These are phyloP conservation scores for Pterocarpus santalinus DNA, from an alignment of 306 rosid species.

Conservation along the genomic window DNA sequence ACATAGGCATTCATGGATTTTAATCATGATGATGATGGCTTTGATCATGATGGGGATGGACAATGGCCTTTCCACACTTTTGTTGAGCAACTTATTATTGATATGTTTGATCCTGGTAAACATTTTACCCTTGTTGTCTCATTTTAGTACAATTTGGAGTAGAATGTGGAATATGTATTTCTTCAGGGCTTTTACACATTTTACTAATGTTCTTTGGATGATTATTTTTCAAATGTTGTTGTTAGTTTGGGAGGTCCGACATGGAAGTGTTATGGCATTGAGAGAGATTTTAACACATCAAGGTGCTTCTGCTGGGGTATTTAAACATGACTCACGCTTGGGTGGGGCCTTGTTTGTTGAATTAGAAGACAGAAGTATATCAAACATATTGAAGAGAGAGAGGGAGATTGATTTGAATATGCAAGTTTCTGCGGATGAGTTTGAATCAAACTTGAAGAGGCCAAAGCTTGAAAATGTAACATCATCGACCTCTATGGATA, in stretches of 20 bases:
- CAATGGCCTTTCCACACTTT: conserved; percentile 91
- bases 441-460: conserved; percentile 67
- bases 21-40: conserved; percentile 71
- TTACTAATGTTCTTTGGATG: conserved; percentile 35
- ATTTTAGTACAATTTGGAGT: conserved; percentile 27
- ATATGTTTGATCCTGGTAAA: conserved; percentile 96
- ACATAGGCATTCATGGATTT: conserved; percentile 59
- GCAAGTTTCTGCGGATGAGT: conserved; percentile 67
- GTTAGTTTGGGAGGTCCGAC: conserved; percentile 96
- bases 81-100: conserved; percentile 89
- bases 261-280: conserved; percentile 97
- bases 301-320: conserved; percentile 91
- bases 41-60: conserved; percentile 79
- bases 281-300: conserved; percentile 96
- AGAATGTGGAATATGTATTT: conserved; percentile 22
- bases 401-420: conserved; percentile 86
- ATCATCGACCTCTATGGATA: conserved; percentile 54
- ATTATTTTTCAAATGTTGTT: conserved; percentile 41
- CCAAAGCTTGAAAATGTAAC: conserved; percentile 72
- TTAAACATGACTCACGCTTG: conserved; percentile 60
- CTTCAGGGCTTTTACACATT: neutral
- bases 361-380: conserved; percentile 59
- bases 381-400: conserved; percentile 69
- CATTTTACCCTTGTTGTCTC: neutral
- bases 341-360: conserved; percentile 58